Base-by-base conservation (phyloP, 768 basidiomycete genomes). In the Gelatoporia subvermispora region DNA sequence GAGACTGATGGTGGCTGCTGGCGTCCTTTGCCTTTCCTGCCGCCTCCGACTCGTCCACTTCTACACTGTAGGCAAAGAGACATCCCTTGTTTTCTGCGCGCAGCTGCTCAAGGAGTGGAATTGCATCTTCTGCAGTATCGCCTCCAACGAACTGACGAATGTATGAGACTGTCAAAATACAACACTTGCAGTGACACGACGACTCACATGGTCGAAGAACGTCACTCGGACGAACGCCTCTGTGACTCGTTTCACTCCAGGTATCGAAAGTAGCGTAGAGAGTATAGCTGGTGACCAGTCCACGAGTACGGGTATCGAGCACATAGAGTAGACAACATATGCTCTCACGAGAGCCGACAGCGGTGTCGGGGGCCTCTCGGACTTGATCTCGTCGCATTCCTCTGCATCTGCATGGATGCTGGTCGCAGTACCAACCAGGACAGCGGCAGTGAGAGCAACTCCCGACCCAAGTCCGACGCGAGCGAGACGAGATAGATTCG, bases 41-140 rank as follows among this genome's bases (percentile, higher is more conserved):
- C 3, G 77, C 77, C 35, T 79, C 72, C 10, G 65, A 65, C 57
- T 83, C 78, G 55, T 91, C 82, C 10, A 88, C 91, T 65, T 94
- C 91, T 22, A 91, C 90, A 43, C 84, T 87, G 67, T 96, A 95
- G 18, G 77, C 83, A 54, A 96, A 80, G 11, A 96, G 67, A 8
- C 77, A 72, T 2, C 90, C 93, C 52, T 83, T 86, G 58, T 88
- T 85, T 51, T 77, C 76, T 9, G 65, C 64, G 16, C 92, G 78
- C 21, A 94, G 72, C 11, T 66, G 59, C 35, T 72, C 68, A 35
- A 96, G 75, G 0, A 88, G 62, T 1, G 88, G 83, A 4, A 88
- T 55, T 7, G 84, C 78, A 16, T 76, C 82, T 34, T 77, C 74
- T 0, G 84, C 87, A 0, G 85, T 85, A 50, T 94, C 92, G 3